Evolutionary conservation across 495 filamentous ascomycete genomes (phyloP), one percentile per base, ranked within the genome.

Genomic region (Lasiosphaeria ovina): DNA sequence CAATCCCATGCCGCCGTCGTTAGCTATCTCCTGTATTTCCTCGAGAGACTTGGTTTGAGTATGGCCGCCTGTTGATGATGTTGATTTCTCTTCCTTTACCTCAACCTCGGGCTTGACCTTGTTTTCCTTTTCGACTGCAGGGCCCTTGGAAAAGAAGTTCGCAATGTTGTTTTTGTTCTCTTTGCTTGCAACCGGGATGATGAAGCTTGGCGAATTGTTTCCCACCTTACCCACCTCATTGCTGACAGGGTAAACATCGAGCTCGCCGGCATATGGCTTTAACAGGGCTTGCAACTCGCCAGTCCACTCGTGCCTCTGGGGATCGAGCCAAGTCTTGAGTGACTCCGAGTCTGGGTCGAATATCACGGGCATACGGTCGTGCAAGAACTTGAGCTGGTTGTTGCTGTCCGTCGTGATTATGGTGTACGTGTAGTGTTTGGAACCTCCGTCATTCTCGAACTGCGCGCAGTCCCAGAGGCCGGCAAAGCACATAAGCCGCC

Each of bases 341-440:
- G 79, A 83, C 10, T 89, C 85, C 1, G 85, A 87, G 6, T 85
- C 86, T 35, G 88, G 83, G 0, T 97, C 89, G 4, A 98, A 66
- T 16, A 98, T 92, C 0, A 94, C 94, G 0, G 94, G 94, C 94
- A 98, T 98, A 16, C 94, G 84, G 58, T 96, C 89, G 63, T 98
- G 94, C 33, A 98, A 74, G 63, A 96, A 97, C 17, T 79, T 83
- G 24, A 98, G 71, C 66, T 92, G 89, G 42, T 85, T 76, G 57
- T 90, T 93, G 16, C 90, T 88, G 32, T 87, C 79, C 4, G 93
- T 97, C 3, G 94, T 98, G 65, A 98, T 92, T 64, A 98, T 81
- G 0, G 94, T 92, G 70, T 94, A 98, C 0, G 89, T 92, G 66
- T 91, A 67, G 14, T 17, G 24, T 14, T 40, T 52, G 45, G 54